These are phyloP conservation scores for Diaporthe destruens DNA, from an alignment of 2,329 filamentous ascomycete species.

Conservation along the genomic window DNA sequence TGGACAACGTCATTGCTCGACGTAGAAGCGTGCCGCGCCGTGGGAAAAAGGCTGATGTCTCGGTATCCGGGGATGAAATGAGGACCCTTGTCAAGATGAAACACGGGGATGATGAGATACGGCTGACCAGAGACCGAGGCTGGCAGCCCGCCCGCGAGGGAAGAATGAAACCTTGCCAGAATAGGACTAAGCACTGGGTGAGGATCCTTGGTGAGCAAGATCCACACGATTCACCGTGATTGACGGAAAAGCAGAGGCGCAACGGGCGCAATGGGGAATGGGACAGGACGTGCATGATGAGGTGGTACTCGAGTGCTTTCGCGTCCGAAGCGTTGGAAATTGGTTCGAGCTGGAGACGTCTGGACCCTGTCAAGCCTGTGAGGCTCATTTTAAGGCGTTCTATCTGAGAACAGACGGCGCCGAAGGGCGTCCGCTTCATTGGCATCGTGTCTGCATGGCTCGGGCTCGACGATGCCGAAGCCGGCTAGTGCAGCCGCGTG, in stretches of 20 bases:
- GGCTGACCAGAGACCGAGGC: slow-evolving; percentile 32
- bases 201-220: slow-evolving; percentile 12
- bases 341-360: slow-evolving; percentile 23
- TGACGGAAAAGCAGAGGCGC: slow-evolving; percentile 27
- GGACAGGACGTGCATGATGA: slow-evolving; percentile 14
- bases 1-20: slow-evolving; percentile 28
- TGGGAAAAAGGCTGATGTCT: slow-evolving; percentile 28
- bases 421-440: slow-evolving; percentile 11
- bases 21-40: slow-evolving; percentile 21
- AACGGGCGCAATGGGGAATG: slow-evolving; percentile 18
- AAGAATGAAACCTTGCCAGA: slow-evolving; percentile 19
- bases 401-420: slow-evolving; percentile 31
- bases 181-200: slow-evolving; percentile 6
- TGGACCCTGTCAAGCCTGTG: slow-evolving; percentile 26
- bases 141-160: slow-evolving; percentile 3
- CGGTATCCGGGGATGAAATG: slow-evolving; percentile 32
- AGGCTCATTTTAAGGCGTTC: slow-evolving; percentile 25
- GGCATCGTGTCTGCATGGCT: slow-evolving; percentile 22
- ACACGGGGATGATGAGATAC: slow-evolving; percentile 35
- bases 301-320: slow-evolving; percentile 30
- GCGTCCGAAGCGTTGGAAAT: slow-evolving; percentile 30
- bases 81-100: slow-evolving; percentile 35
- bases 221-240: slow-evolving; percentile 10
- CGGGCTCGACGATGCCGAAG: slow-evolving; percentile 7
- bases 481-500: slow-evolving; percentile 22